A percentile compares a stretch with the other conserved stretches of the same genome.
Conservation (phyloP, 805 yeast species). For the Vanderwaltozyma polyspora region DNA sequence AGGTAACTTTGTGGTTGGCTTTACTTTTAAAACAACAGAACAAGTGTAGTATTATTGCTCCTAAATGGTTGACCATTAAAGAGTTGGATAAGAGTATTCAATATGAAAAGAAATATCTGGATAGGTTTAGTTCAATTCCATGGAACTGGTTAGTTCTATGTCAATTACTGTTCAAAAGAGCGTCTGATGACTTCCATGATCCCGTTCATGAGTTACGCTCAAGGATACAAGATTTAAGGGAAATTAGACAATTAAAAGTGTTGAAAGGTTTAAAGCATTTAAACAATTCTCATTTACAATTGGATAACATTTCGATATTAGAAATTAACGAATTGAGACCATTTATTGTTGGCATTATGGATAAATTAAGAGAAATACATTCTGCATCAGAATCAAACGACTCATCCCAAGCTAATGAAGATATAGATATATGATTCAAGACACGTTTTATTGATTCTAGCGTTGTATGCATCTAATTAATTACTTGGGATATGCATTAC, state of each 20-base stretch:
- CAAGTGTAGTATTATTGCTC: conserved; percentile 76
- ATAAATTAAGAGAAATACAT: conserved; percentile 48
- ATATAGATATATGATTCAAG: background rate
- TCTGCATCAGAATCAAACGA: conserved; percentile 5
- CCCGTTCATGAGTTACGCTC: conserved; percentile 62
- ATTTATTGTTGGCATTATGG: conserved; percentile 71
- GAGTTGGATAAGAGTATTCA: conserved; percentile 48
- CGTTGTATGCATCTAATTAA: too few relatives aligned
- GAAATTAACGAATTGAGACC: conserved; percentile 88
- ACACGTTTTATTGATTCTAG: background rate
- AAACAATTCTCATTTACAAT: conserved; percentile 71
- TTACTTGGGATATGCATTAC: background rate
- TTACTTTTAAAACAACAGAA: conserved; percentile 70
- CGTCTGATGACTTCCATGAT: conserved; percentile 69
- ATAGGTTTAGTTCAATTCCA: conserved; percentile 61
- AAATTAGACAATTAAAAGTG: conserved; percentile 69
- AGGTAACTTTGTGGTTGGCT: conserved; percentile 84
- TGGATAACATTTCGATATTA: conserved; percentile 70
- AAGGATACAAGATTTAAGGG: conserved; percentile 71
- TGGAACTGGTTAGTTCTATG: conserved; percentile 83
- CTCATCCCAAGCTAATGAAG: background rate
- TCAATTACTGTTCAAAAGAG: conserved; percentile 51
- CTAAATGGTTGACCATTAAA: conserved; percentile 63
- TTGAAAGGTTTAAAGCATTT: conserved; percentile 66
- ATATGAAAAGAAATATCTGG: conserved; percentile 48